Percentiles rank a stretch among this genome's conserved stretches.
Conservation (phyloP, 2,329 filamentous ascomycete genomes). For the Colletotrichum lini region DNA sequence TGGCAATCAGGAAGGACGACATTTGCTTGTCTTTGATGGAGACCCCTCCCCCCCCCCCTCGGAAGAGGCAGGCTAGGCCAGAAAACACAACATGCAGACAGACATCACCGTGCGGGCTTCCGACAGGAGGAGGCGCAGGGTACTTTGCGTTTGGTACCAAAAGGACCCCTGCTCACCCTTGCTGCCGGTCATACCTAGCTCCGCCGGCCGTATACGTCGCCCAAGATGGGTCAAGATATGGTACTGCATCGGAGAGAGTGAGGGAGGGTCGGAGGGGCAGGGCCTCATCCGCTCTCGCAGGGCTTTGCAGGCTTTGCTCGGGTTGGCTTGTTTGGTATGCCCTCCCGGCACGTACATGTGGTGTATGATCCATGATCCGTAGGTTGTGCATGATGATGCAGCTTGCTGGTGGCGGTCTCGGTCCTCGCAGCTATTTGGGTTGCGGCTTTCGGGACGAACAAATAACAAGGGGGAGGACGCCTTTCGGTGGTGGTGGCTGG, state of each 20-base stretch:
- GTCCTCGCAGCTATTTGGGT: not conserved
- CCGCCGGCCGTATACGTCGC: not conserved
- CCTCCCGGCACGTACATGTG: constrained; percentile 1
- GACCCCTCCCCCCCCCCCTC: not conserved
- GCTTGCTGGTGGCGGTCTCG: constrained; percentile 7
- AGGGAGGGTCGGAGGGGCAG: not conserved
- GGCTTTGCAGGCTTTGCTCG: constrained; percentile 5
- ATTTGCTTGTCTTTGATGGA: constrained; percentile 4
- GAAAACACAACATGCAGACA: not conserved
- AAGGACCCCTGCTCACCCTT: not conserved
- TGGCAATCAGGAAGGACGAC: not conserved
- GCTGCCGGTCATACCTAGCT: not conserved
- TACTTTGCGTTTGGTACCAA: constrained; percentile 13
- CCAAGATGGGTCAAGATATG: not conserved
- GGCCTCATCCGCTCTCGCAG: constrained; percentile 5
- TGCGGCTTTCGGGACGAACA: constrained; percentile 10
- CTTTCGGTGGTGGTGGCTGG: not conserved
- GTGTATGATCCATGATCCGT: too few relatives aligned
- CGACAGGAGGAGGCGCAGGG: constrained; percentile 15
- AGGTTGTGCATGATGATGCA: constrained; percentile 11
- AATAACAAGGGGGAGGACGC: not conserved
- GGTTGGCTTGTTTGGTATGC: not conserved
- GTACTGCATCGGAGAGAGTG: too few relatives aligned
- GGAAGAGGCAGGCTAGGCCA: not conserved
- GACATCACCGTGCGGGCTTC: constrained; percentile 38